Conservation (phyloP, 768 basidiomycete genomes). For the Tricholoma sp. region DNA sequence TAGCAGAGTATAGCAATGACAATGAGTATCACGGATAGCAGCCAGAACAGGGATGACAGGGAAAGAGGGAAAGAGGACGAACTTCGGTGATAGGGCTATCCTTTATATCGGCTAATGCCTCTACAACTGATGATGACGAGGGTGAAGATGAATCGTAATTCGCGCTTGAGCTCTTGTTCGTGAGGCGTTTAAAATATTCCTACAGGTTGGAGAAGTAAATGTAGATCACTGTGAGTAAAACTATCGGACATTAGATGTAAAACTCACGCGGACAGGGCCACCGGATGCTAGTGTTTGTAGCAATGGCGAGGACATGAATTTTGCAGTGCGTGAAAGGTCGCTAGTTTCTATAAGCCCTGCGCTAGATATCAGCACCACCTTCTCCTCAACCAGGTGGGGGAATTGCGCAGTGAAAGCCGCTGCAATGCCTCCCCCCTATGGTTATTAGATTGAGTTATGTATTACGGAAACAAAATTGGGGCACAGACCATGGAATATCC, state of each 20-base stretch:
- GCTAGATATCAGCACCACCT: constrained; percentile 62
- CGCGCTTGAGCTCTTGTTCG: constrained; percentile 24
- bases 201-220: constrained; percentile 9
- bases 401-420: constrained; percentile 68
- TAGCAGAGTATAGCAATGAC: not conserved
- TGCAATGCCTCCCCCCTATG: constrained; percentile 69
- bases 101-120: constrained; percentile 10
- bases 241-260: not conserved
- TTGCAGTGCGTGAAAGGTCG: constrained; percentile 70
- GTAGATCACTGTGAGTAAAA: not conserved
- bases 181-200: constrained; percentile 51
- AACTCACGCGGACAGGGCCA: constrained; percentile 51
- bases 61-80: not conserved
- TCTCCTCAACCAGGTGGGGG: constrained; percentile 63
- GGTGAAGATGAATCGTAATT: constrained; percentile 7
- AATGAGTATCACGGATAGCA: not conserved
- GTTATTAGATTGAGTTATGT: not conserved
- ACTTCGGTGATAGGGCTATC: constrained; percentile 42
- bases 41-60: not conserved
- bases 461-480: not conserved
- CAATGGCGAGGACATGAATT: constrained; percentile 73
- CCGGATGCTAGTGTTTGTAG: constrained; percentile 66
- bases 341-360: constrained; percentile 66
- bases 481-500: constrained; percentile 71
- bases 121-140: not conserved